Conservation (phyloP, 768 basidiomycete species). For the Pulveroboletus ravenelii region DNA sequence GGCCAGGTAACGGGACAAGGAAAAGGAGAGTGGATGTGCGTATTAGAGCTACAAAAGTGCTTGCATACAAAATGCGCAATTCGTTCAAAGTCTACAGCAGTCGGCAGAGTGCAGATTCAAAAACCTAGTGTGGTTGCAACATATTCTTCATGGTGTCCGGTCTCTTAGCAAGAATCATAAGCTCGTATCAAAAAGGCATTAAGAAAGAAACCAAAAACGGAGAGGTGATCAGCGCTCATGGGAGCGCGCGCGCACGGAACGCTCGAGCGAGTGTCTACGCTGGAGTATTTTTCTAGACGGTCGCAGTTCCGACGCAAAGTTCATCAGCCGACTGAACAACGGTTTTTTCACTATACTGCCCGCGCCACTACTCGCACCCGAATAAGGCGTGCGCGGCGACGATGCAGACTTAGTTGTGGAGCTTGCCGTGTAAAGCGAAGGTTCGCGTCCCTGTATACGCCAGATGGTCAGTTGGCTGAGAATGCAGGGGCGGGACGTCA, state of each 20-base stretch:
- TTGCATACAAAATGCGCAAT: conserved; percentile 17
- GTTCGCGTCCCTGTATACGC: conserved; percentile 37
- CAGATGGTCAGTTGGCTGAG: conserved; percentile 28
- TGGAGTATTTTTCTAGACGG: conserved; percentile 39
- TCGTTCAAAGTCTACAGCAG: conserved; percentile 21
- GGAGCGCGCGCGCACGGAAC: conserved; percentile 18
- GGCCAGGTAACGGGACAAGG: neutral
- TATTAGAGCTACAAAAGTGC: conserved; percentile 26
- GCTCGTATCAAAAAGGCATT: neutral
- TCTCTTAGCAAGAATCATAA: conserved; percentile 5
- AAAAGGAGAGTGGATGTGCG: conserved; percentile 16
- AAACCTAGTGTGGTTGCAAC: neutral
- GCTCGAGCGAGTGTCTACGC: conserved; percentile 49
- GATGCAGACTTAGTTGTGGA: conserved; percentile 54
- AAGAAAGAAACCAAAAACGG: neutral
- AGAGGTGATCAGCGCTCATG: conserved; percentile 18
- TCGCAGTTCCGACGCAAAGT: conserved; percentile 43
- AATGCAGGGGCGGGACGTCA: conserved; percentile 6
- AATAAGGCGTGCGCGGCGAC: conserved; percentile 40
- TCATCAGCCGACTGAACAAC: conserved; percentile 59
- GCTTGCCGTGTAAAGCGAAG: conserved; percentile 55
- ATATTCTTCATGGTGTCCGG: conserved; percentile 3
- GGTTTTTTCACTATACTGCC: conserved; percentile 42
- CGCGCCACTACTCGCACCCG: conserved; percentile 22
- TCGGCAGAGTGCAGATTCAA: conserved; percentile 1